Percentiles rank a stretch among this genome's conserved stretches.
These are phyloP conservation scores for Suhomyces maxii DNA, from an alignment of 1,139 yeast species.

Conservation along the genomic window DNA sequence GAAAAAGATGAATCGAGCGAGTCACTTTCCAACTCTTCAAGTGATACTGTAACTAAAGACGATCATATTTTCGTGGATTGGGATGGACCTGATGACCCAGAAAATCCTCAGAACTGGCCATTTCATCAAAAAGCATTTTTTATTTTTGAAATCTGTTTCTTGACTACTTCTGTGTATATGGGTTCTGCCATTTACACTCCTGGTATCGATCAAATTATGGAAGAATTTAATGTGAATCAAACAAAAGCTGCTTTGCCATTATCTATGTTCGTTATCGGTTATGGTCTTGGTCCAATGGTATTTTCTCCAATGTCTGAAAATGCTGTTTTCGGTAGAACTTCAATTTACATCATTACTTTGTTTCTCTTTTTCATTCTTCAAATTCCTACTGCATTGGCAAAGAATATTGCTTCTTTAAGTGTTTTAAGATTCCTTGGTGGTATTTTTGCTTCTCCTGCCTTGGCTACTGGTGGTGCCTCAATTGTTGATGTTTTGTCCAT, in stretches of 20 bases:
- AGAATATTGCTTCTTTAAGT: constrained; percentile 32
- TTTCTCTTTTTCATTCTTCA: constrained; percentile 34
- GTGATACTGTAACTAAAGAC: constrained; percentile 1
- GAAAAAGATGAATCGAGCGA: constrained; percentile 1
- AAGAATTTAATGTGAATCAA: constrained; percentile 26
- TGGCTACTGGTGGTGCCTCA: constrained; percentile 42
- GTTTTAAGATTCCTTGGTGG: constrained; percentile 36
- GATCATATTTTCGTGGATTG: constrained; percentile 28
- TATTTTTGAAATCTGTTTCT: constrained; percentile 39
- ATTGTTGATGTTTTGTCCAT: constrained; percentile 28
- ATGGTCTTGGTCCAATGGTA: constrained; percentile 41
- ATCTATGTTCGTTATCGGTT: constrained; percentile 39
- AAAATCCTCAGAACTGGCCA: constrained; percentile 61
- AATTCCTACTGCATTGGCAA: constrained; percentile 30
- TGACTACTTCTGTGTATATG: constrained; percentile 58
- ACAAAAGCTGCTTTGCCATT: constrained; percentile 35
- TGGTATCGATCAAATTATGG: constrained; percentile 37
- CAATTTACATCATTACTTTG: constrained; percentile 31
- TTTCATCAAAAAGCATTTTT: constrained; percentile 35
- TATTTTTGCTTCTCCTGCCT: constrained; percentile 36
- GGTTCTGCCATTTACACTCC: constrained; percentile 66
- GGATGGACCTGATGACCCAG: constrained; percentile 57
- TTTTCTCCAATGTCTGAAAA: constrained; percentile 41
- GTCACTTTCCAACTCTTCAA: constrained; percentile 1
- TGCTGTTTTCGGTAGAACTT: constrained; percentile 53